These are phyloP conservation scores for Silene noctiflora DNA, from an alignment of 179 eudicot genomes.

Conservation along the genomic window DNA sequence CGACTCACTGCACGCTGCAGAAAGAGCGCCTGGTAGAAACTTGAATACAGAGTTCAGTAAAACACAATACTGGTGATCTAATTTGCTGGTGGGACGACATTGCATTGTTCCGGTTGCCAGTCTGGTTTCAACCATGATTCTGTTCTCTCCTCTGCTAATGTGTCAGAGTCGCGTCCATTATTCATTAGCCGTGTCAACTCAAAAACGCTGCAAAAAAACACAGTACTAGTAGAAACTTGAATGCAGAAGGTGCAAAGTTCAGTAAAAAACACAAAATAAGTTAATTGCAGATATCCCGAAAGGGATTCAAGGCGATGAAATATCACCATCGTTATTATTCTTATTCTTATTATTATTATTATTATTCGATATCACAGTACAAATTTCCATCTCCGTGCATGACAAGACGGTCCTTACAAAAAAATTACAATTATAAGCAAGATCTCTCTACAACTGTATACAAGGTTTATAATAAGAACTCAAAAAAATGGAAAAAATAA, in stretches of 20 bases:
- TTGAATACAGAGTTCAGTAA: no score
- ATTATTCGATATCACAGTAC: slow-evolving; percentile 8
- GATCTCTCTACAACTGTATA: slow-evolving; percentile 23
- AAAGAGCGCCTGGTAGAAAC: no score
- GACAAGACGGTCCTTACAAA: slow-evolving; percentile 18
- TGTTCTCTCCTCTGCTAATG: background rate
- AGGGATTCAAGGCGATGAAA: background rate
- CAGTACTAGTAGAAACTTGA: no score
- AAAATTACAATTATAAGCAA: slow-evolving; percentile 9
- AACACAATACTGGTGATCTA: no score
- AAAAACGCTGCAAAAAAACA: background rate
- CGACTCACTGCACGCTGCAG: no score
- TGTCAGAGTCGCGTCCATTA: background rate
- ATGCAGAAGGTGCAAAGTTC: no score
- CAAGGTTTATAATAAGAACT: slow-evolving; percentile 14
- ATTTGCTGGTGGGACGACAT: no score
- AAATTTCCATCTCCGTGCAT: slow-evolving; percentile 15
- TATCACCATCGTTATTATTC: background rate
- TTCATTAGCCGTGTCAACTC: background rate
- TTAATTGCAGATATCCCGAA: background rate
- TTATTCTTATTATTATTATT: background rate
- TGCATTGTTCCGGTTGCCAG: no score
- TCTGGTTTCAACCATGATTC: background rate
- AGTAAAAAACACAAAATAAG: background rate
- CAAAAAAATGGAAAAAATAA: background rate